Evolutionary conservation across 1,139 yeast species (phyloP).

Genomic region (Blastobotrys serpentis): DNA sequence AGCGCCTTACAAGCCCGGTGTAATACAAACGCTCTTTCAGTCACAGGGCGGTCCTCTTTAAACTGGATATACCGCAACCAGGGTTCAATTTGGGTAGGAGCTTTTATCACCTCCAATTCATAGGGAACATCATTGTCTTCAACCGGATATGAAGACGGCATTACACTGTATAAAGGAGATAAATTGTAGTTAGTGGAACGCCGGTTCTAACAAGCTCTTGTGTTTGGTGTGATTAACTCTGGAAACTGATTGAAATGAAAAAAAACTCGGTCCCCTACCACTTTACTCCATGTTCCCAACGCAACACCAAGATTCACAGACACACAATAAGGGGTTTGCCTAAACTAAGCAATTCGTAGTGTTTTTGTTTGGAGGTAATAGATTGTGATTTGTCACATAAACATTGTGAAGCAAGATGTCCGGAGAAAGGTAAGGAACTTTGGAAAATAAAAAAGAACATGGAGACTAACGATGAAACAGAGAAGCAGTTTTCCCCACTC

Average conservation of each 20-base stretch:
- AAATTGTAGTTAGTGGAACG: too few species aligned
- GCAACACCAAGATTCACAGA: conserved; percentile 1
- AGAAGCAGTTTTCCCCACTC: conserved; percentile 77
- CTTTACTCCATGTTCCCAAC: neutral
- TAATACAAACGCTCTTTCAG: conserved; percentile 46
- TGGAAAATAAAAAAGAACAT: neutral
- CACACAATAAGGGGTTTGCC: conserved; percentile 3
- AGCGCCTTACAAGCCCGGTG: conserved; percentile 53
- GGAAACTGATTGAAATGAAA: neutral
- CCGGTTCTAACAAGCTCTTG: too few species aligned
- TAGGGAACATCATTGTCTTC: conserved; percentile 42
- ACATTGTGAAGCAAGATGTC: conserved; percentile 3
- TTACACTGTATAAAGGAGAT: neutral
- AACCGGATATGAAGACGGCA: conserved; percentile 18
- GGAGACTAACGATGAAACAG: conserved; percentile 26
- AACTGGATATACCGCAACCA: conserved; percentile 58
- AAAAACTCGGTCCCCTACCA: neutral
- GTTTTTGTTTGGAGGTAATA: neutral
- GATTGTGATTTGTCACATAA: neutral
- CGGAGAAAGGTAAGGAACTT: conserved; percentile 14
- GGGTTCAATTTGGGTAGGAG: conserved; percentile 44
- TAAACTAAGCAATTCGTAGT: too few species aligned
- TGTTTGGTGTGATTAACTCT: too few species aligned
- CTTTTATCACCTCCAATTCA: conserved; percentile 49
- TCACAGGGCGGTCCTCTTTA: conserved; percentile 38